A percentile compares a stretch with the other conserved stretches of the same genome.
Evolutionary conservation across 257 asterid genomes (phyloP).

Genomic region (Striga asiatica): DNA sequence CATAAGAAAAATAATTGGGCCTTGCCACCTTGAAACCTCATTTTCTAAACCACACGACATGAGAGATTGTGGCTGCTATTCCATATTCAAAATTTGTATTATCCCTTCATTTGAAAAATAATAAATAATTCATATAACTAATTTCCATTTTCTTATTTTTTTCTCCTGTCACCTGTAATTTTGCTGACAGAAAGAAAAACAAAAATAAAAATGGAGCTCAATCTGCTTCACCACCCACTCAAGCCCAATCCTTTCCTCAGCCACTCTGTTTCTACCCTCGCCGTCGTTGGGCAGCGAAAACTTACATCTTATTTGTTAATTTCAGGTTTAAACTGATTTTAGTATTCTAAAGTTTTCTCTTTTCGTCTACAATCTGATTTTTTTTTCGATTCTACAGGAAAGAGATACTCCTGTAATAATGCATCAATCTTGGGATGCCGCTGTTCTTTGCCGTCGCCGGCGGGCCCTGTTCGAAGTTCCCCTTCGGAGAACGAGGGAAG

Average conservation of each 20-base stretch:
- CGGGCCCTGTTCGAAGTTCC: conserved; percentile 13
- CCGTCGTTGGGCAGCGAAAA: conserved; percentile 7
- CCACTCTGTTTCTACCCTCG: conserved; percentile 24
- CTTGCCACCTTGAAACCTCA: background rate
- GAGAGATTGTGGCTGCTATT: conserved; percentile 32
- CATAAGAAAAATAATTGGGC: no score
- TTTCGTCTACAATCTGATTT: no score
- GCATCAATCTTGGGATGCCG: conserved; percentile 25
- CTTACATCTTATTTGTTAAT: background rate
- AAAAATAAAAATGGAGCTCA: conserved; percentile 41
- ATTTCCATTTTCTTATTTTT: no score
- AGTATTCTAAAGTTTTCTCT: no score
- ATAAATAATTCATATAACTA: no score
- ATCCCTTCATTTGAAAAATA: background rate
- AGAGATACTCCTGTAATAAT: conserved; percentile 22
- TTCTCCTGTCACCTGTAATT: conserved; percentile 13
- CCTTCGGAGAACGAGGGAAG: conserved; percentile 37
- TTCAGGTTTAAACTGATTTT: no score
- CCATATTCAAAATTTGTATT: background rate
- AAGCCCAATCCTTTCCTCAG: conserved; percentile 29
- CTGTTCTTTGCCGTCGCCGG: conserved; percentile 40
- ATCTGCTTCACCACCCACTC: conserved; percentile 49
- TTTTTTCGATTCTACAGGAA: conserved; percentile 29
- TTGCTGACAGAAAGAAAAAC: conserved; percentile 5
- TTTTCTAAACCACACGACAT: background rate